phyloP scores from a whole-genome alignment of 2,329 filamentous ascomycete species.

The Colletotrichum godetiae region DNA sequence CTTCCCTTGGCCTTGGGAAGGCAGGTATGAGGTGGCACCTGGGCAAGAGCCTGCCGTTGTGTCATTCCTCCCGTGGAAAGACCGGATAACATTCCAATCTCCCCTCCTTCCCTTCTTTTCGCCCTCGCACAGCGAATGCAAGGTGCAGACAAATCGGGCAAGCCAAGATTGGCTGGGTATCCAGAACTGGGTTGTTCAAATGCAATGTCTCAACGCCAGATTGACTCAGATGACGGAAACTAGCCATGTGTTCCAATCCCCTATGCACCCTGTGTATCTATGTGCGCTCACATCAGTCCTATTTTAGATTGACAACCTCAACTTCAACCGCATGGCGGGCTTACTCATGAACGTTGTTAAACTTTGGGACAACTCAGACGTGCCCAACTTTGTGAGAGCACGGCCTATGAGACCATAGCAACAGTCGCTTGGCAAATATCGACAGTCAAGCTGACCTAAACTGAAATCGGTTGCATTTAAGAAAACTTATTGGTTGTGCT shows the following conservation, averaged over 20 bases:
- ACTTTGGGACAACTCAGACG: background rate
- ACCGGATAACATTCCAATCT: slow-evolving; percentile 18
- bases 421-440: background rate
- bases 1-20: background rate
- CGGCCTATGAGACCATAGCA: too few species aligned
- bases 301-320: background rate
- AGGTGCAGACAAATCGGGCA: background rate
- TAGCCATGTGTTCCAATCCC: background rate
- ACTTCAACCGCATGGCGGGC: background rate
- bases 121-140: background rate
- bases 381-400: background rate
- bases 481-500: slow-evolving; percentile 25
- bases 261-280: background rate
- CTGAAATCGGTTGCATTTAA: background rate
- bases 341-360: background rate
- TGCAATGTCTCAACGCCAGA: background rate
- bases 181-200: background rate
- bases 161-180: background rate
- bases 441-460: background rate
- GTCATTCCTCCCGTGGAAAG: slow-evolving; percentile 24
- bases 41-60: slow-evolving; percentile 13
- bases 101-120: too few species aligned
- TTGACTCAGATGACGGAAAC: background rate
- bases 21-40: slow-evolving; percentile 25
- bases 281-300: background rate